These are phyloP conservation scores for Nemania sp. DNA, from an alignment of 2,329 filamentous ascomycete species.

Conservation along the genomic window DNA sequence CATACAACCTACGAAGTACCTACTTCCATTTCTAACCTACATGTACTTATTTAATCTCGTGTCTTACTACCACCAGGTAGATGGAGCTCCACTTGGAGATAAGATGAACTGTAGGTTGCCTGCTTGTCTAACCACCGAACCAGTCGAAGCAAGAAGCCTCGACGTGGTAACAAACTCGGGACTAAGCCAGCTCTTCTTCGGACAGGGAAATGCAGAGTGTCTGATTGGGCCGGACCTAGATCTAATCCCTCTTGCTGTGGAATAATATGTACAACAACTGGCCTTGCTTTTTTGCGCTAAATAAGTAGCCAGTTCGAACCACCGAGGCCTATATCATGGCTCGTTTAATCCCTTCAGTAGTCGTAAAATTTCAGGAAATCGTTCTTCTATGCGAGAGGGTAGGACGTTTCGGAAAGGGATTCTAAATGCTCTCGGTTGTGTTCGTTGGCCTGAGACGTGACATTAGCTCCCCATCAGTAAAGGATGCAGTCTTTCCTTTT, in stretches of 20 bases:
- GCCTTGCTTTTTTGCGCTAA: slow-evolving; percentile 18
- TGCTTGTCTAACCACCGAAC: background rate
- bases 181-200: background rate
- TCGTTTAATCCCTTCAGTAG: slow-evolving; percentile 8
- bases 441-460: slow-evolving; percentile 75
- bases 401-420: slow-evolving; percentile 77
- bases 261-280: slow-evolving; percentile 38
- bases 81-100: background rate
- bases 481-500: background rate
- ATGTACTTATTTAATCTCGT: no score
- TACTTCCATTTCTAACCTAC: no score
- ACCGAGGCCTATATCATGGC: slow-evolving; percentile 20
- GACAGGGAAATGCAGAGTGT: slow-evolving; percentile 10
- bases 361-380: background rate
- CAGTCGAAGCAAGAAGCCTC: background rate
- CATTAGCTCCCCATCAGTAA: slow-evolving; percentile 33
- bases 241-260: slow-evolving; percentile 32
- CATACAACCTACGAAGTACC: slow-evolving; percentile 3
- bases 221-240: slow-evolving; percentile 14
- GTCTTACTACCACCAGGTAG: background rate
- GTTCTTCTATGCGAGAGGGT: slow-evolving; percentile 67
- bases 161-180: background rate
- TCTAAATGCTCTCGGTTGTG: slow-evolving; percentile 84
- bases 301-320: slow-evolving; percentile 17
- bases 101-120: background rate